Evolutionary conservation across 2,329 filamentous ascomycete species (phyloP).

Genomic region (Myrmaecium sp.): DNA sequence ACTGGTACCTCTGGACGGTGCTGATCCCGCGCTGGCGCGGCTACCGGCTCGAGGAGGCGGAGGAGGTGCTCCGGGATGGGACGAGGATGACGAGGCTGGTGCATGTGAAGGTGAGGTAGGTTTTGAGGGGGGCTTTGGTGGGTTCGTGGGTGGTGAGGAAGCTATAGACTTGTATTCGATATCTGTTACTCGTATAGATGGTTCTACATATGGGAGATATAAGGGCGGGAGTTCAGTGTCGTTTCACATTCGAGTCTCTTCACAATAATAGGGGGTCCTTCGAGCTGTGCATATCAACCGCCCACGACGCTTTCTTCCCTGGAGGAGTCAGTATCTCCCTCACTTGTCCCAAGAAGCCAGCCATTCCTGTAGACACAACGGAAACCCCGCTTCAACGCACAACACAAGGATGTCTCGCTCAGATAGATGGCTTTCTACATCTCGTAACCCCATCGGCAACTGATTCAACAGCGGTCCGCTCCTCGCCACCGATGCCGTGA

Average conservation of each 20-base stretch:
- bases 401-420: no score
- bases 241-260: conserved; percentile 1
- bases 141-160: no score
- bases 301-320: no score
- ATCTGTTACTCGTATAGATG: neutral
- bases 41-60: conserved; percentile 46
- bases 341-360: no score
- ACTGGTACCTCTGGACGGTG: conserved; percentile 54
- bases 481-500: neutral
- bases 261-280: conserved; percentile 1
- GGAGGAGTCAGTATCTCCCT: no score
- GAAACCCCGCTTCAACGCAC: no score
- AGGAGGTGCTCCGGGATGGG: conserved; percentile 45
- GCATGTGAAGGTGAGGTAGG: conserved; percentile 8
- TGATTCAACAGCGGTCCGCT: neutral
- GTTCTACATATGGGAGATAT: neutral
- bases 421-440: neutral
- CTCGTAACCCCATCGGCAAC: neutral
- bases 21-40: conserved; percentile 40
- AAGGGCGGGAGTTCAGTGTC: neutral
- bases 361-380: no score
- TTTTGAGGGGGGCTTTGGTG: no score
- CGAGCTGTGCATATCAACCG: no score
- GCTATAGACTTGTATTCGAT: conserved; percentile 3
- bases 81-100: conserved; percentile 46